Evolutionary conservation across 345 rosid genomes (phyloP), one percentile per base, ranked within the genome.

Genomic region (Kernera saxatilis): DNA sequence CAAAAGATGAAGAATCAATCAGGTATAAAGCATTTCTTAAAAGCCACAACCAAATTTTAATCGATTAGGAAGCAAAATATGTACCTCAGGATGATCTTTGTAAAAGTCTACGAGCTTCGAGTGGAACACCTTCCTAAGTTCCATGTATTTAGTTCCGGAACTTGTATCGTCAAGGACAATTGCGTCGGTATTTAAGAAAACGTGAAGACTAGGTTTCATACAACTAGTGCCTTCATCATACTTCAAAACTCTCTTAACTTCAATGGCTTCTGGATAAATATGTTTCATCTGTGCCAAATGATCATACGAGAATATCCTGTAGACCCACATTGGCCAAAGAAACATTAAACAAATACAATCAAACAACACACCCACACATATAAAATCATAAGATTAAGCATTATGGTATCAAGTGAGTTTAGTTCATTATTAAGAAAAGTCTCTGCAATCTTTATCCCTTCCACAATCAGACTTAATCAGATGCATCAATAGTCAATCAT

Each of bases 271-370:
- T 0, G 99, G 93, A 25, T 91, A 74, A 57, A 94, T 72, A 74
- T 82, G 79, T 85, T 84, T 94, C 86, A 89, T 27, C 54, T 88
- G 93, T 53, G 98, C 88, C 78, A 94, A 74, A 78, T 91, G 88
- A 37, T 66, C 32, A 64, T 82, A 64, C 10, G 85, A 78, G 60
- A 89, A 89, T 71, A 86, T 86, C 93, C 99, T 89, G 73, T 22
- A 71, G 44, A 18, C 78, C 33, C 35, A 72, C 44, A 61, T 8
- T 27, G 6, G 7, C 14, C 26, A 41, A 32, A 62, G 14, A 51
- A 44, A 19, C 25, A 61, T 22, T 13, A 9, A 30, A 18, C 39
- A 15, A 21, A 18, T 3, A 25, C 18, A 36, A 56, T n/a, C 46
- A 64, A 40, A 66, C 50, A 37, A 49, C 17, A 41, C 18, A n/a